A percentile compares a stretch with the other conserved stretches of the same genome.
Conservation (phyloP, 2,329 filamentous ascomycete species). For the Exophiala oligosperma region DNA sequence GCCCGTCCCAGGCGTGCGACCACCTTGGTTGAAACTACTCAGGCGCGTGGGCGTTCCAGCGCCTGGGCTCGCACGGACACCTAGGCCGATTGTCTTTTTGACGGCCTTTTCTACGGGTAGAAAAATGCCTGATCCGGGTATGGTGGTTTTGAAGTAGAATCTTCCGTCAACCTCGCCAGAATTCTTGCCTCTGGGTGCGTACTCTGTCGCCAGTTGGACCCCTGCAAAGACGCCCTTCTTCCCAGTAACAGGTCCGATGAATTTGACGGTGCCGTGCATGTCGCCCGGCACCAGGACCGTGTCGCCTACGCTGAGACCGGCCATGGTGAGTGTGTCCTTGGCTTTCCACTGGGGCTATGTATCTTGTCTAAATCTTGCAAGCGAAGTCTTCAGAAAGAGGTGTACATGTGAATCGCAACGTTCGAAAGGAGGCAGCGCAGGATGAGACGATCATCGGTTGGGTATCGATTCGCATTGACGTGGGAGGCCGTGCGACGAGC, state of each 20-base stretch:
- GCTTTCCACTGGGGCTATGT: background rate
- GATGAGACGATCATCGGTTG: background rate
- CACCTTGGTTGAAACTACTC: slow-evolving; percentile 51
- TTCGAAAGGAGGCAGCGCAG: background rate
- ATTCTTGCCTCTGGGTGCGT: slow-evolving; percentile 85
- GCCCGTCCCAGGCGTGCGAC: slow-evolving; percentile 49
- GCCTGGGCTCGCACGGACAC: slow-evolving; percentile 19
- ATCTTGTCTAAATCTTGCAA: background rate
- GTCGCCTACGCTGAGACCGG: slow-evolving; percentile 27
- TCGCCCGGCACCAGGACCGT: slow-evolving; percentile 56
- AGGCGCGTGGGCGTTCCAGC: slow-evolving; percentile 58
- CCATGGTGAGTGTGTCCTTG: slow-evolving; percentile 17
- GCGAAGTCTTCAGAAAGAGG: background rate
- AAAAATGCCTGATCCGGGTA: slow-evolving; percentile 87
- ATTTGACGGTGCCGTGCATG: slow-evolving; percentile 88
- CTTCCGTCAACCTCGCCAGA: slow-evolving; percentile 89
- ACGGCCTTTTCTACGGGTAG: slow-evolving; percentile 79
- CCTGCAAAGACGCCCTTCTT: slow-evolving; percentile 92
- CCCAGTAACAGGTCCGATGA: slow-evolving; percentile 80
- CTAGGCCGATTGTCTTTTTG: slow-evolving; percentile 53
- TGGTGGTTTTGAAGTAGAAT: slow-evolving; percentile 76
- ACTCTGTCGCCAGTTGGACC: slow-evolving; percentile 81
- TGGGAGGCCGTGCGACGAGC: background rate
- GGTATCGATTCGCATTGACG: background rate
- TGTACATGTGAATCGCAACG: background rate